These are phyloP conservation scores for Geranomyces variabilis DNA, from an alignment of 192 early-diverging fungal species.

Conservation along the genomic window DNA sequence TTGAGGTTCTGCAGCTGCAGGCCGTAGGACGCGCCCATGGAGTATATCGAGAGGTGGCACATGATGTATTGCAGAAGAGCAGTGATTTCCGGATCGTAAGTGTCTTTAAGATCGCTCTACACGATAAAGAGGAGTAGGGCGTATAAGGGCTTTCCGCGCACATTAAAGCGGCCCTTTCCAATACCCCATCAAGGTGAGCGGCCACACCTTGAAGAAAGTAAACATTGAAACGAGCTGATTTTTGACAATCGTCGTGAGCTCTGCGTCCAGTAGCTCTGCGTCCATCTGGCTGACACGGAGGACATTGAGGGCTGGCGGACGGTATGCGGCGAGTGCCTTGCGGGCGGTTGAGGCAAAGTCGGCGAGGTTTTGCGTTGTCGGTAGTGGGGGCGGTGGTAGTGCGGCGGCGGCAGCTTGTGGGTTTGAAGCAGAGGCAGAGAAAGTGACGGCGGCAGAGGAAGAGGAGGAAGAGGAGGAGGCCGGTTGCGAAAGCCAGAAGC, in stretches of 20 bases:
- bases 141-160: background rate
- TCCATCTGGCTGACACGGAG: constrained; percentile 85
- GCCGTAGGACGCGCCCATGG: constrained; percentile 76
- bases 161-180: no score
- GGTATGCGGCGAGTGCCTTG: constrained; percentile 1
- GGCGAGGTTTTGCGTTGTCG: no score
- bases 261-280: constrained; percentile 77
- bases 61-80: constrained; percentile 68
- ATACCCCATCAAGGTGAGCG: no score
- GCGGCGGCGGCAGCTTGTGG: no score
- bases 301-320: constrained; percentile 47
- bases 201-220: constrained; percentile 65
- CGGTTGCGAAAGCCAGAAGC: no score
- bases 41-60: constrained; percentile 75
- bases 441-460: no score
- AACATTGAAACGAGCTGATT: constrained; percentile 76
- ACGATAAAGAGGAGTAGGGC: background rate
- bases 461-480: no score
- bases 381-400: no score
- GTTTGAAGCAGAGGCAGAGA: no score
- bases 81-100: constrained; percentile 73
- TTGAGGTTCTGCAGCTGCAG: constrained; percentile 81
- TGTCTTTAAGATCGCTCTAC: constrained; percentile 62
- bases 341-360: background rate
- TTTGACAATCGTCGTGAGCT: constrained; percentile 75